Percentiles rank a stretch among this genome's conserved stretches.
Evolutionary conservation across 306 rosid genomes (phyloP).

Genomic region (Cicer arietinum): DNA sequence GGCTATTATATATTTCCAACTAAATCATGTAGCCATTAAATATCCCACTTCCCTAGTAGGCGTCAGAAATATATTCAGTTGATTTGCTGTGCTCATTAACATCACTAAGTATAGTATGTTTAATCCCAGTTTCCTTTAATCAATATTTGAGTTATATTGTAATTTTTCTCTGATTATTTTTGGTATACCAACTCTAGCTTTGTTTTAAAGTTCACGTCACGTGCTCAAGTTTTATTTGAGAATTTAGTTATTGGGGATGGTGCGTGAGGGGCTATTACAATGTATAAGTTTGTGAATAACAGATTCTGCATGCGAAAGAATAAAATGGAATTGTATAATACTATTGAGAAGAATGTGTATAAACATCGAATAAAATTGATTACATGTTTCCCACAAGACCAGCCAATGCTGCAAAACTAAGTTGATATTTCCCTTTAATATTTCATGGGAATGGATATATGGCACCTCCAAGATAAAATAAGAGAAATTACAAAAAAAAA

Average conservation of each 20-base stretch:
- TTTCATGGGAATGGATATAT: slow-evolving; percentile 47
- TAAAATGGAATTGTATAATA: slow-evolving; percentile 47
- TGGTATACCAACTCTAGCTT: neutral
- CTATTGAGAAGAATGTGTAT: slow-evolving; percentile 60
- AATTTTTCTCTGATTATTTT: neutral
- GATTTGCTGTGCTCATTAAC: neutral
- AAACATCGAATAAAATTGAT: slow-evolving; percentile 50
- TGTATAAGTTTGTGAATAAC: neutral
- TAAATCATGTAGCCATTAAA: neutral
- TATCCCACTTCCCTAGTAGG: neutral
- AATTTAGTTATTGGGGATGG: neutral
- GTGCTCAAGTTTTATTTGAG: neutral
- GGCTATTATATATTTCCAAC: neutral
- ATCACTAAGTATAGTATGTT: neutral
- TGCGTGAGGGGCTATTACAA: neutral
- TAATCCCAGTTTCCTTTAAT: neutral
- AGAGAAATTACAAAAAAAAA: neutral
- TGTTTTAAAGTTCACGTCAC: neutral
- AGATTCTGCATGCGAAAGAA: slow-evolving; percentile 28
- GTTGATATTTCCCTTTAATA: slow-evolving; percentile 45
- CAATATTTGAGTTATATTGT: neutral
- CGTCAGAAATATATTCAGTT: neutral
- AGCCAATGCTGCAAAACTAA: slow-evolving; percentile 45
- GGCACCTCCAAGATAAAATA: slow-evolving; percentile 47
- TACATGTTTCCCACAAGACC: slow-evolving; percentile 62